Evolutionary conservation across 164 flowering plant species (phyloP), one percentile per base, ranked within the genome.

Genomic region (Paratinospora sagittata): DNA sequence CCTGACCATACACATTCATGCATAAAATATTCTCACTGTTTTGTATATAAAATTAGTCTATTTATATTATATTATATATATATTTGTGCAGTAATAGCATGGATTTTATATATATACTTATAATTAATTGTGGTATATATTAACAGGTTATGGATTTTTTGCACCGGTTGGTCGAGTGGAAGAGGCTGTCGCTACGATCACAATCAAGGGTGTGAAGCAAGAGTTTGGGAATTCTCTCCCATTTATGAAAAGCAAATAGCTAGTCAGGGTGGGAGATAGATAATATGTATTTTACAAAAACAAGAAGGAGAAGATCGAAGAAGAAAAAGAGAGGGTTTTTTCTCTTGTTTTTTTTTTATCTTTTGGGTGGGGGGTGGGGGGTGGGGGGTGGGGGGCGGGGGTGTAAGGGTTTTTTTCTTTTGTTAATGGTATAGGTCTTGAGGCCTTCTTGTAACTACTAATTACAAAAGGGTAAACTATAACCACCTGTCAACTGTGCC

Each of bases 111-210:
- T 6, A 33, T 14, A 41, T 37, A 30, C 21, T 68, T n/a, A n/a
- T n/a, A n/a, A n/a, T n/a, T n/a, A n/a, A n/a, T n/a, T 23, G 4
- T 30, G 63, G 70, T 69, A 10, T 67, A 39, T 49, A 11, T 45
- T 76, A 67, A 19, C 78, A 90, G 94, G 97, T 94, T 26, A 89
- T 80, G 90, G 77, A 79, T 23, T 94, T 94, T 72, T 77, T 94
- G 72, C 82, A 71, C 34, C 91, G 89, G 34, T 76, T 94, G 68
- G 96, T 88, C 66, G 85, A 88, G 62, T 90, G 97, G 96, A 89
- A 90, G 72, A 72, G 78, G 49, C 55, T 65, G 27, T 77, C 81
- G 0, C 39, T 36, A 10, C 73, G 66, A 43, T 70, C 63, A 30
- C 39, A 57, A 39, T 58, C 45, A 13, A 24, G 41, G 49, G 36